Evolutionary conservation across 2,329 filamentous ascomycete genomes (phyloP).

Genomic region (Pseudogymnoascus sp.): DNA sequence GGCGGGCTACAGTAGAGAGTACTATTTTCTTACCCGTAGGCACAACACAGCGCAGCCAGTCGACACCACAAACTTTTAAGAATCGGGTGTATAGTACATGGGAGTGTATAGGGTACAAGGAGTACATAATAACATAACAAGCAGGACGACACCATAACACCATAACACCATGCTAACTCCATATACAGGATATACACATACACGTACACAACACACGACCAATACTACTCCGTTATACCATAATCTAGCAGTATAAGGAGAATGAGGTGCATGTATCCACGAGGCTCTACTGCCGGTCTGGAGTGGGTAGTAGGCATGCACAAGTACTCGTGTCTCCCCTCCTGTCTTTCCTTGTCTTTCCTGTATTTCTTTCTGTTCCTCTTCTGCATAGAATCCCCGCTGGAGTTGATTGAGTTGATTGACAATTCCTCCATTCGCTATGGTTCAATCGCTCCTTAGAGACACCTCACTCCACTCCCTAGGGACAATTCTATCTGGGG

Average conservation of each 20-base stretch:
- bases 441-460: neutral
- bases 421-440: neutral
- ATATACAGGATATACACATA: neutral
- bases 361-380: neutral
- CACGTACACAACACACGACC: neutral
- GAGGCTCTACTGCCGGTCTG: neutral
- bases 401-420: neutral
- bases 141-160: neutral
- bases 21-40: slow-evolving; percentile 2
- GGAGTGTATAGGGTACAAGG: neutral
- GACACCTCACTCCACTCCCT: neutral
- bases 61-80: neutral
- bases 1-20: neutral
- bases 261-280: slow-evolving; percentile 6
- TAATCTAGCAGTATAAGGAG: neutral
- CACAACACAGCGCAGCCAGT: neutral
- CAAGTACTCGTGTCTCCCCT: neutral
- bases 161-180: neutral
- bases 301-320: neutral
- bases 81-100: slow-evolving; percentile 1
- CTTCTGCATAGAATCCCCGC: neutral
- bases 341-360: neutral
- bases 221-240: neutral
- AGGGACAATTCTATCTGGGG: neutral
- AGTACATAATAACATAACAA: neutral